Evolutionary conservation across 176 grass and related monocot genomes (phyloP), one percentile per base, ranked within the genome.

Genomic region (Aegilops tauschii): DNA sequence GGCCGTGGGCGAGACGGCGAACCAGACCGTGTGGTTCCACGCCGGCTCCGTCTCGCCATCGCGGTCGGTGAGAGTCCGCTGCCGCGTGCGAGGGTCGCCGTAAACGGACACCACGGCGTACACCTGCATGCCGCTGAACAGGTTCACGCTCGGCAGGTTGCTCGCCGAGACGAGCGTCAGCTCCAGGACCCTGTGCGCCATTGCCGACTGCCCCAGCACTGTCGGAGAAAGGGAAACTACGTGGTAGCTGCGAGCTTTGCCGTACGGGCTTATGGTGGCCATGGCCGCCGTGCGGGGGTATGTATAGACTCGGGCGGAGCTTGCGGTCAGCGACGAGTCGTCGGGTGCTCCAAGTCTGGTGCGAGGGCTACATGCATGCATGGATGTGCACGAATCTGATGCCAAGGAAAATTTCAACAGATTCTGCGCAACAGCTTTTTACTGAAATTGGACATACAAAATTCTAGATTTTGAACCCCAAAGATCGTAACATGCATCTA

Each of bases 81-180:
- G 86, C 3, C 29, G 42, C 31, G 79, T 63, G 8, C 75, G 73
- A 9, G 50, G 35, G 35, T 91, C 74, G 20, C 79, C 82, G 47
- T 83, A 79, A 61, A 91, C 23, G 71, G 85, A 90, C 30, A 42
- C 70, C 3, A 88, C 73, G 1, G 88, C 88, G 80, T 88, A 93
- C 50, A 88, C 88, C 58, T 85, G 42, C 81, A 93, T 84, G 36
- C 81, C 64, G n/a, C 85, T 74, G 56, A 90, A 34, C 36, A 77
- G 4, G 63, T 81, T 88, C 31, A 93, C 91, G 18, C 79, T 80
- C 72, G 90, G 90, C 35, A 93, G 84, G 16, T 90, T 76, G 34
- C 80, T 79, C 11, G 91, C 88, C 29, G 88, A 93, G 13, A 90
- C 64, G 18, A 93, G 76, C 17, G 91, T 93, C 27, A 93, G 17